Evolutionary conservation across 2,329 filamentous ascomycete genomes (phyloP), one percentile per base, ranked within the genome.

Genomic region (Xylariaceae sp.): DNA sequence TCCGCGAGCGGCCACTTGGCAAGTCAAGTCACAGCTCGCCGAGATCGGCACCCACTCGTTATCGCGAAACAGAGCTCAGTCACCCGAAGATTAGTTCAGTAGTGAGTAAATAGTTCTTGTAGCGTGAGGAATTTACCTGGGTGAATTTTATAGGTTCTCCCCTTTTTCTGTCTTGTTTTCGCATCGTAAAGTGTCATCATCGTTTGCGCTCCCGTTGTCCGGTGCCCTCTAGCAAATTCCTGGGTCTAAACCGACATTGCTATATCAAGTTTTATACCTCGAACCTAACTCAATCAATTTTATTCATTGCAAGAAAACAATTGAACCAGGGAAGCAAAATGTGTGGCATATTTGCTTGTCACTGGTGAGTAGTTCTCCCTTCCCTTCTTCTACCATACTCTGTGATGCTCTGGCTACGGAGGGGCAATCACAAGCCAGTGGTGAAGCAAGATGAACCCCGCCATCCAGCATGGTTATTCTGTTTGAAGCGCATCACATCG

Each of bases 301-400:
- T 45, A 29, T 39, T 41, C n/a, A n/a, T 33, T 11, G 36, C 33
- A 40, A 17, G 12, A 19, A 12, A 43, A 6, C 4, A 4, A 9
- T 9, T 28, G 11, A 5, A 28, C 19, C 9, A 16, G 39, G 23
- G 54, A 23, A 24, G 33, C 82, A 89, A 75, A 70, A 96, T 96
- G 92, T 96, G 92, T 88, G 92, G 92, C 78, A 96, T 97, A 73
- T 97, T 97, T 78, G 93, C 92, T 71, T 97, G 93, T 79, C 91
- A 97, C 79, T 82, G 85, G 92, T 96, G 79, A 75, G 87, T 83
- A 58, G 12, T 24, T 24, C 39, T 33, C 21, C 44, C 28, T 53
- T 53, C 36, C 43, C 74, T 59, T 73, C 58, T 26, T 37, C 45
- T 37, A 43, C 56, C 33, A n/a, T 26, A 12, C 39, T 61, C 24